phyloP scores from a whole-genome alignment of 139 green algal species.

The Micractinium conductrix region DNA sequence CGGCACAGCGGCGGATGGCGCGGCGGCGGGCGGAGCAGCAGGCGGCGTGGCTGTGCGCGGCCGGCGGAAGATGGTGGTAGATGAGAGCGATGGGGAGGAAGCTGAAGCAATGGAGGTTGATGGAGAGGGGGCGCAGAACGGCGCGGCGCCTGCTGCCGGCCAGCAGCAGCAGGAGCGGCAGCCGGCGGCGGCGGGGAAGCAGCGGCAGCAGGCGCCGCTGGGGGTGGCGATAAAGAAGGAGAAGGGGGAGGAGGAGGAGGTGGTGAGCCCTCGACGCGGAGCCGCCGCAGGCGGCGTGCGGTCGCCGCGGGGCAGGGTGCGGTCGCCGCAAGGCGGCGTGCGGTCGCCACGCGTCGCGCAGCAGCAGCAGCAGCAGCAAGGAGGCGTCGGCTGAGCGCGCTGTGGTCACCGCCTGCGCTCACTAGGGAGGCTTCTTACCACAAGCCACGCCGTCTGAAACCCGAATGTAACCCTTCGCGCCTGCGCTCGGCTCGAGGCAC shows the following conservation, averaged over 20 bases:
- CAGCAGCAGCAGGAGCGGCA: conserved; percentile 15
- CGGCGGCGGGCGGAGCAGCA: background rate
- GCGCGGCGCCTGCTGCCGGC: background rate
- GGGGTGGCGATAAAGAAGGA: conserved; percentile 3
- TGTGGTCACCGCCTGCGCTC: too few relatives aligned
- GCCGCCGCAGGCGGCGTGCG: background rate
- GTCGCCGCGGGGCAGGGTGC: background rate
- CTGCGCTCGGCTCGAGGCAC: too few relatives aligned
- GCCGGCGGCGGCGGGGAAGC: background rate
- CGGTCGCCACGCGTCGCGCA: background rate
- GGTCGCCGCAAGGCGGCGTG: background rate
- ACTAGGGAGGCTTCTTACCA: too few relatives aligned
- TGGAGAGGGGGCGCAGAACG: background rate
- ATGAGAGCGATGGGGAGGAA: background rate
- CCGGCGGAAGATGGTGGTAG: background rate
- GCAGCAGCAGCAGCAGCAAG: background rate
- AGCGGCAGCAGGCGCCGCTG: background rate
- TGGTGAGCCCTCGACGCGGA: conserved; percentile 15
- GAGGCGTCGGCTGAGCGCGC: background rate
- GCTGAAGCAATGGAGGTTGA: conserved; percentile 29
- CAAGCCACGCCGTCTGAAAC: too few relatives aligned
- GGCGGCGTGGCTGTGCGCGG: background rate
- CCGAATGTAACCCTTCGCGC: too few relatives aligned
- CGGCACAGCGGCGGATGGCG: background rate
- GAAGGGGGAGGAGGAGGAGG: conserved; percentile 22